Evolutionary conservation across 2,329 filamentous ascomycete species (phyloP).

Genomic region (Paecilomyces dactylethromorphus): DNA sequence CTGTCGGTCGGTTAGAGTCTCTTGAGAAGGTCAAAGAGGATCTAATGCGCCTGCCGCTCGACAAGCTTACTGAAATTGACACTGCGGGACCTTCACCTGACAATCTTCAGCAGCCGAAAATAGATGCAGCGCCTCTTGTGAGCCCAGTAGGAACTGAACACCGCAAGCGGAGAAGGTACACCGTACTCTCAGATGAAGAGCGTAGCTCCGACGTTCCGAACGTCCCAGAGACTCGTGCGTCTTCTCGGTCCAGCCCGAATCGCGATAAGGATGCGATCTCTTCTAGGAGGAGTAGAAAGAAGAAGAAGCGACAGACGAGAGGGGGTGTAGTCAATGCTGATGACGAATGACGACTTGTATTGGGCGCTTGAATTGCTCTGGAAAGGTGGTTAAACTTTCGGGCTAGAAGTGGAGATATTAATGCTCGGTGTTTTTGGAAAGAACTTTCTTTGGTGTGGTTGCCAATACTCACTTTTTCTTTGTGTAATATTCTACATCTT

Average conservation of each 20-base stretch:
- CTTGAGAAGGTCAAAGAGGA: constrained; percentile 1
- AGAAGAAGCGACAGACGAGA: constrained; percentile 8
- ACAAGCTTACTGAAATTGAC: neutral
- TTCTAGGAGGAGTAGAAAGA: constrained; percentile 13
- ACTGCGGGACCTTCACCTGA: neutral
- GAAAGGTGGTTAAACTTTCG: too few species aligned
- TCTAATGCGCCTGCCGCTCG: neutral
- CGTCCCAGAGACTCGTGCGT: neutral
- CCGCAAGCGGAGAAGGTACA: neutral
- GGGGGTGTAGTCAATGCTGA: constrained; percentile 5
- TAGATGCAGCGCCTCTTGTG: neutral
- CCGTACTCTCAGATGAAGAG: neutral
- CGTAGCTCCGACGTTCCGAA: neutral
- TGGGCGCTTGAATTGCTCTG: too few species aligned
- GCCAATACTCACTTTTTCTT: too few species aligned
- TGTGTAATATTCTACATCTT: neutral
- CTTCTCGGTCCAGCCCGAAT: neutral
- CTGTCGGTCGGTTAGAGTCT: constrained; percentile 1
- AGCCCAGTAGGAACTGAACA: neutral
- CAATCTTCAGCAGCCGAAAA: neutral
- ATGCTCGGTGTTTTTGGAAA: too few species aligned
- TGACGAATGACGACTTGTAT: neutral
- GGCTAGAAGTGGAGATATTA: too few species aligned
- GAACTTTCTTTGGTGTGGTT: too few species aligned
- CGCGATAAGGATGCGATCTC: neutral